A percentile compares a stretch with the other conserved stretches of the same genome.
These are phyloP conservation scores for Lipomyces yarrowii DNA, from an alignment of 1,139 yeast genomes.

Conservation along the genomic window DNA sequence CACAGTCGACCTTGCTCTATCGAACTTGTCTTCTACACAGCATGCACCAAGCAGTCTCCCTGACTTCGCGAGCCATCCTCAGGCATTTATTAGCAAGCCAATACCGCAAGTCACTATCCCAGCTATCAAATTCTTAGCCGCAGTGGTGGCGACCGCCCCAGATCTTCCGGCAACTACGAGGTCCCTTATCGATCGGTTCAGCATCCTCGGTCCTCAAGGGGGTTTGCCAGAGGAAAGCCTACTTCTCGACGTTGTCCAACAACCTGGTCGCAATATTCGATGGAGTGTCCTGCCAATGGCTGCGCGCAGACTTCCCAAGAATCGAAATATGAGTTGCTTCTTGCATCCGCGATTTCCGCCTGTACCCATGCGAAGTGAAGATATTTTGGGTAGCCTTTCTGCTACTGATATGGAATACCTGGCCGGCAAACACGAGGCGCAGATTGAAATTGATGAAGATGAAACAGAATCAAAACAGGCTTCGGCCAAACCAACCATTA, in stretches of 20 bases:
- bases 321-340: slow-evolving; percentile 57
- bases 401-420: slow-evolving; percentile 21
- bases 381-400: slow-evolving; percentile 28
- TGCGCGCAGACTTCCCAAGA: slow-evolving; percentile 44
- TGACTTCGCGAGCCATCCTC: slow-evolving; percentile 71
- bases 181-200: slow-evolving; percentile 60
- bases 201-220: slow-evolving; percentile 49
- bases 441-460: slow-evolving; percentile 39
- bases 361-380: slow-evolving; percentile 47
- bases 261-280: slow-evolving; percentile 63
- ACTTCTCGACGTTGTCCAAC: slow-evolving; percentile 57
- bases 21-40: slow-evolving; percentile 9
- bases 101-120: slow-evolving; percentile 36
- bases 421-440: slow-evolving; percentile 20
- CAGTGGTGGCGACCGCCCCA: slow-evolving; percentile 53
- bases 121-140: slow-evolving; percentile 49
- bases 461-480: slow-evolving; percentile 36
- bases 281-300: slow-evolving; percentile 74
- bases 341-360: slow-evolving; percentile 82
- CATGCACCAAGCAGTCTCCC: slow-evolving; percentile 46
- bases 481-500: background rate
- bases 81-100: slow-evolving; percentile 53
- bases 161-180: slow-evolving; percentile 64
- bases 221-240: slow-evolving; percentile 46
- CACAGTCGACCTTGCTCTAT: slow-evolving; percentile 27